A percentile compares a stretch with the other conserved stretches of the same genome.
Evolutionary conservation across 208 protist species (phyloP).

Genomic region (Leishmania braziliensis): DNA sequence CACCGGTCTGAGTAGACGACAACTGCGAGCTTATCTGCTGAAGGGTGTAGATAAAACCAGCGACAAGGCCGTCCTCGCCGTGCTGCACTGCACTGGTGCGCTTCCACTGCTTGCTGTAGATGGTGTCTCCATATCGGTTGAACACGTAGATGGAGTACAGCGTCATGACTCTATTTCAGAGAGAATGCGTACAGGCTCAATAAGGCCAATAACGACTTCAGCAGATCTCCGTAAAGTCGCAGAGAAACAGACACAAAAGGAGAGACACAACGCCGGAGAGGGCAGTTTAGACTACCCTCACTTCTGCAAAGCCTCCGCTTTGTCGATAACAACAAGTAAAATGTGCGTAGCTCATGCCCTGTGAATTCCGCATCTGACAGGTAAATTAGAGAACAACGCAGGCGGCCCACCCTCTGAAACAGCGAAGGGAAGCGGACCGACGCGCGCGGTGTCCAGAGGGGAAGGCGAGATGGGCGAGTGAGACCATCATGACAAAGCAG

Average conservation of each 20-base stretch:
- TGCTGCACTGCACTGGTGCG: constrained; percentile 69
- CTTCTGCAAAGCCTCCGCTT: neutral
- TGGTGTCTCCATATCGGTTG: constrained; percentile 88
- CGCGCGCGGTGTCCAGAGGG: neutral
- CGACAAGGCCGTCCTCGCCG: constrained; percentile 81
- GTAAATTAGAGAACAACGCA: neutral
- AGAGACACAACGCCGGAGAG: neutral
- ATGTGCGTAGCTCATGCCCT: neutral
- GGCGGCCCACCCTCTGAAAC: neutral
- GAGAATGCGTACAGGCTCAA: neutral
- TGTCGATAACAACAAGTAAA: neutral
- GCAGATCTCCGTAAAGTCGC: neutral
- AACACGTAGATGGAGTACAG: constrained; percentile 89
- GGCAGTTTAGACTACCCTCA: neutral
- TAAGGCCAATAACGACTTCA: neutral
- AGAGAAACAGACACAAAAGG: neutral
- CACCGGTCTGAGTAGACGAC: constrained; percentile 54
- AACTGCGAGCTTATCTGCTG: constrained; percentile 88
- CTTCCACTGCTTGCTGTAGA: constrained; percentile 87
- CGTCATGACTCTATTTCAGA: constrained; percentile 38
- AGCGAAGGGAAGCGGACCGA: neutral
- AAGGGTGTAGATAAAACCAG: constrained; percentile 88
- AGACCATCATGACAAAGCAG: neutral
- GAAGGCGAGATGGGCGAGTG: neutral
- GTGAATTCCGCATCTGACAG: neutral